Evolutionary conservation across 1,139 yeast genomes (phyloP).

Genomic region (Saccharomyces hybrid): DNA sequence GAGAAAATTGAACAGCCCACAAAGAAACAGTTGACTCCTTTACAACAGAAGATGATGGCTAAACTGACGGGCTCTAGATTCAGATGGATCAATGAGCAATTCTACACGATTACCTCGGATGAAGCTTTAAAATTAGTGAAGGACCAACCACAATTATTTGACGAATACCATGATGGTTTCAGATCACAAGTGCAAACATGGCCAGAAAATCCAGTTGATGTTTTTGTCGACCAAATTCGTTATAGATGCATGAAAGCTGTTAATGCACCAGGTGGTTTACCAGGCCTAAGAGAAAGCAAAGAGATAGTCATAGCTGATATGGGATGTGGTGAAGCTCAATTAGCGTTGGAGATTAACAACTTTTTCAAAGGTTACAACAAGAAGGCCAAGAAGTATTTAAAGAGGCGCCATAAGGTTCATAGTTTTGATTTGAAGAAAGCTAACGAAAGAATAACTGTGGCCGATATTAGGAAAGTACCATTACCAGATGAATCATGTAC

Average conservation of each 20-base stretch:
- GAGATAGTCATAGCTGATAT: conserved; percentile 82
- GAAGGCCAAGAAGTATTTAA: conserved; percentile 27
- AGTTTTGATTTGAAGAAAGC: conserved; percentile 85
- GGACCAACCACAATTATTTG: conserved; percentile 81
- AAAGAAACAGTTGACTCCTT: conserved; percentile 58
- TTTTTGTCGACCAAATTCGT: conserved; percentile 66
- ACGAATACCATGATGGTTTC: conserved; percentile 93
- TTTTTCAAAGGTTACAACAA: conserved; percentile 38
- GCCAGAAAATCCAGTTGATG: conserved; percentile 97
- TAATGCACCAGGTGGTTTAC: conserved; percentile 93
- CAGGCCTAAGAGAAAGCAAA: conserved; percentile 49
- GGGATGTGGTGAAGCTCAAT: conserved; percentile 98
- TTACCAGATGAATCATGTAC: conserved; percentile 69
- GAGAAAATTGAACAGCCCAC: background rate
- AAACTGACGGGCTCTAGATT: conserved; percentile 91
- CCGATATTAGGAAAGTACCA: conserved; percentile 89
- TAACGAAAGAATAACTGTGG: conserved; percentile 85
- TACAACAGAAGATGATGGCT: conserved; percentile 93
- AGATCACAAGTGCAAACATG: conserved; percentile 89
- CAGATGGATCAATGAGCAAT: conserved; percentile 95
- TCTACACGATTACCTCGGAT: conserved; percentile 75
- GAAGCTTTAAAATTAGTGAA: conserved; percentile 66
- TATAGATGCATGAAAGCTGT: conserved; percentile 56
- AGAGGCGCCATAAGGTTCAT: conserved; percentile 56
- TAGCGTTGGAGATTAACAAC: conserved; percentile 56